These are phyloP conservation scores for Venturia nashicola DNA, from an alignment of 2,329 filamentous ascomycete genomes.

Conservation along the genomic window DNA sequence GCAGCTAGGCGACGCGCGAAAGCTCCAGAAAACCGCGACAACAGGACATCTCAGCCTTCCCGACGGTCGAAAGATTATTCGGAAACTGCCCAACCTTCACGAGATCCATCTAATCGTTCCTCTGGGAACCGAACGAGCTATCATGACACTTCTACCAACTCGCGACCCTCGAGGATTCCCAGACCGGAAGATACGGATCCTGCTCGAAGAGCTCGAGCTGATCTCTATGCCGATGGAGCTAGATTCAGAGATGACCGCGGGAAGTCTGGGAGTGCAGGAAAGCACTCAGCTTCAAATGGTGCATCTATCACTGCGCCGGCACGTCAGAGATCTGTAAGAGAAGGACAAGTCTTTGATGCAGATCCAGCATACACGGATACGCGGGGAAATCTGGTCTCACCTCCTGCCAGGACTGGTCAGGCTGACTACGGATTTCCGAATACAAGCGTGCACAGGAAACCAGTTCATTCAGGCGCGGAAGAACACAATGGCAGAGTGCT, in stretches of 20 bases:
- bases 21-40: conserved; percentile 8
- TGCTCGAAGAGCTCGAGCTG: not conserved
- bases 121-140: not conserved
- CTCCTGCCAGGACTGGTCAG: not conserved
- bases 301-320: not conserved
- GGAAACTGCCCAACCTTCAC: not conserved
- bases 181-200: not conserved
- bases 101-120: not conserved
- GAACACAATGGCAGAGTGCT: not conserved
- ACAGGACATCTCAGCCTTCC: conserved; percentile 2
- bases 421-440: not conserved
- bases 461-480: not conserved
- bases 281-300: not conserved
- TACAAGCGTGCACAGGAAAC: not conserved
- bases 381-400: not conserved
- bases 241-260: not conserved
- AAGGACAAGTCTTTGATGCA: conserved; percentile 6
- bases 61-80: not conserved
- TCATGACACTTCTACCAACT: not conserved
- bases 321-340: conserved; percentile 4
- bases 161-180: not conserved
- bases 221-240: not conserved
- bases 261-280: not conserved
- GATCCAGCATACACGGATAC: conserved; percentile 4
- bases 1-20: conserved; percentile 23